Base-by-base conservation (phyloP, 2,329 filamentous ascomycete genomes). In the Penicillium sclerotigenum region DNA sequence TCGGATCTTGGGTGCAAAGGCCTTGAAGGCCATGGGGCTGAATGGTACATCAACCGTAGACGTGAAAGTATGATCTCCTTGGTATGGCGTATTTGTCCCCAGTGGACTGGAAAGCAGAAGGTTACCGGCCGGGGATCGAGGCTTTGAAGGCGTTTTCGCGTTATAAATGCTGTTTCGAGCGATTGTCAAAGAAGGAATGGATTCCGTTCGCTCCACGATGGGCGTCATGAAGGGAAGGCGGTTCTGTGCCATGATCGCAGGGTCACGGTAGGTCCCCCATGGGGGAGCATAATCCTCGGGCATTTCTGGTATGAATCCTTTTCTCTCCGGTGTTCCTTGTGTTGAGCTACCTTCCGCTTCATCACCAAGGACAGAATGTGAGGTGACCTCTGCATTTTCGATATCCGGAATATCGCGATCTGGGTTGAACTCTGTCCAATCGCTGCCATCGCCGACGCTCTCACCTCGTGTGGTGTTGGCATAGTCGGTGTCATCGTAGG, bases 211-310 rank as follows among this genome's bases (percentile, higher is more conserved):
- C 73, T 99, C 94, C 1, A 94, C 93, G 63, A 99, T 99, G 1
- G 94, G 94, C 0, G 94, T 99, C 94, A 99, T 97, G 72, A 97
- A 99, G 3, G 93, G 94, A 10, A 97, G 80, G 52, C 92, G 87
- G 74, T 92, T 96, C 68, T 97, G 95, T 57, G 91, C 91, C 73
- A 87, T 81, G 71, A 91, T 83, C 34, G 78, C 83, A 68, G 90
- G 85, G 73, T 96, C 89, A 69, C 91, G 87, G 80, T 88, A 96
- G 56, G 90, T 89, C 46, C 87, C 83, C 54, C 83, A 88, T 18
- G 90, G 88, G 42, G 90, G 85, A 63, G 92, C 86, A 71, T 91
- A 96, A 72, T 95, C 90, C 69, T 96, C 90, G 0, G 91, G 91
- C 90, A 96, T 67, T 82, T 83, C 42, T 82, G 85, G 63, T 74